These are phyloP conservation scores for Alternaria conjuncta DNA, from an alignment of 2,329 filamentous ascomycete species.

Conservation along the genomic window DNA sequence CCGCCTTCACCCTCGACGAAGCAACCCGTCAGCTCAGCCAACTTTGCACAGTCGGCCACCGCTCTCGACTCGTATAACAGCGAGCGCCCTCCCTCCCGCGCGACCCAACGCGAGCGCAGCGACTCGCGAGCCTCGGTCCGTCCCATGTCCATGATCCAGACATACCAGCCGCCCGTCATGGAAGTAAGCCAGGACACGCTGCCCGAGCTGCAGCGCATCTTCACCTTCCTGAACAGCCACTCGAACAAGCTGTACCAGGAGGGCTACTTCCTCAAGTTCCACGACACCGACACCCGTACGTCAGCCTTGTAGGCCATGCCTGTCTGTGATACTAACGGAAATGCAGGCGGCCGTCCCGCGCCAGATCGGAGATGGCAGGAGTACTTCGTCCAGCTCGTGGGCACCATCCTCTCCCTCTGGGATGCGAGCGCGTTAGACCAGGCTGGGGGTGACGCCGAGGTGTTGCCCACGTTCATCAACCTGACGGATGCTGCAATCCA, in stretches of 20 bases:
- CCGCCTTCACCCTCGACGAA: constrained; percentile 39
- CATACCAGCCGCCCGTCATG: constrained; percentile 85
- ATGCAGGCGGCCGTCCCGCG: constrained; percentile 82
- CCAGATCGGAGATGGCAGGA: constrained; percentile 90
- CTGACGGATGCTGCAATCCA: constrained; percentile 96
- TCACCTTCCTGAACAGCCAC: constrained; percentile 92
- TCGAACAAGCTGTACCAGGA: constrained; percentile 97
- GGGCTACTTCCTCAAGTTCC: constrained; percentile 95
- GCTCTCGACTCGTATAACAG: constrained; percentile 38
- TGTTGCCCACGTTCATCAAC: constrained; percentile 93
- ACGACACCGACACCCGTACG: constrained; percentile 91
- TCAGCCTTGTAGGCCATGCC: constrained; percentile 29
- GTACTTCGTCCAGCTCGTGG: constrained; percentile 95
- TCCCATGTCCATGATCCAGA: constrained; percentile 84
- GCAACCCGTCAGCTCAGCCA: constrained; percentile 24
- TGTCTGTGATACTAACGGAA: constrained; percentile 28
- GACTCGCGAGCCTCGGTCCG: constrained; percentile 65
- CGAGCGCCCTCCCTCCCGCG: constrained; percentile 34
- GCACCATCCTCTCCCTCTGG: constrained; percentile 94
- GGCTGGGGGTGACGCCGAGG: constrained; percentile 82
- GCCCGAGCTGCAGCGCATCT: constrained; percentile 92
- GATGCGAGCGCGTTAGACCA: constrained; percentile 90
- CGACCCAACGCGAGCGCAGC: constrained; percentile 51
- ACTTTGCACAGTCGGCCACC: constrained; percentile 37
- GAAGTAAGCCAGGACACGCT: constrained; percentile 84